These are phyloP conservation scores for Clathrus columnatus DNA, from an alignment of 768 basidiomycete species.

Conservation along the genomic window DNA sequence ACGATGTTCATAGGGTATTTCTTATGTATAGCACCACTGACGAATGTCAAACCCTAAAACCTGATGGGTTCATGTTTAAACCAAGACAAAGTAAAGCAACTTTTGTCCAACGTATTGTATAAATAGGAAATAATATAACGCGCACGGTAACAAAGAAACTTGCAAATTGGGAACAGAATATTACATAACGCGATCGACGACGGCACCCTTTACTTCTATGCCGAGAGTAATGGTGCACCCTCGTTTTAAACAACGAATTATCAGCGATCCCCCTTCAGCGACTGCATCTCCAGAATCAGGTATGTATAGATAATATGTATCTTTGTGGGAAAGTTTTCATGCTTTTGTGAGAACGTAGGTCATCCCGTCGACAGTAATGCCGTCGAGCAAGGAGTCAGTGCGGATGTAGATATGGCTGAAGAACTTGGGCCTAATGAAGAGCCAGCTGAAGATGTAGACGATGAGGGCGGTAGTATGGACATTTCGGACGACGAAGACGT, in stretches of 20 bases:
- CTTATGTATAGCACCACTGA: too few relatives aligned
- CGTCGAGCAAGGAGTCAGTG: constrained; percentile 1
- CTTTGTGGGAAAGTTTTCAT: too few relatives aligned
- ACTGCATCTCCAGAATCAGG: not conserved
- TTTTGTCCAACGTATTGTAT: too few relatives aligned
- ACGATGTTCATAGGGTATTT: too few relatives aligned
- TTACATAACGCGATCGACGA: not conserved
- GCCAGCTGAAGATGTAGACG: not conserved
- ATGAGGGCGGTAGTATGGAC: not conserved
- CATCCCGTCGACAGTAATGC: too few relatives aligned
- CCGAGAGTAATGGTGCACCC: constrained; percentile 8
- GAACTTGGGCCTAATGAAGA: not conserved
- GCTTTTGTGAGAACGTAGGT: too few relatives aligned
- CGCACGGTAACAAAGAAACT: too few relatives aligned
- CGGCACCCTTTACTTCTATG: not conserved
- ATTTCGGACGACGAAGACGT: constrained; percentile 3
- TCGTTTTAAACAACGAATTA: constrained; percentile 6
- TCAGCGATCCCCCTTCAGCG: constrained; percentile 8
- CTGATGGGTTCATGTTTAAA: not conserved
- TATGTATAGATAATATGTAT: too few relatives aligned
- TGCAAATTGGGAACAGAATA: too few relatives aligned
- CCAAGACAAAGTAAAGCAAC: too few relatives aligned
- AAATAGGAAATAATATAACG: too few relatives aligned
- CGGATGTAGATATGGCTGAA: not conserved
- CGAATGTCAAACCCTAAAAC: not conserved